These are phyloP conservation scores for Aspergillus haitiensis DNA, from an alignment of 495 filamentous ascomycete genomes.

Conservation along the genomic window DNA sequence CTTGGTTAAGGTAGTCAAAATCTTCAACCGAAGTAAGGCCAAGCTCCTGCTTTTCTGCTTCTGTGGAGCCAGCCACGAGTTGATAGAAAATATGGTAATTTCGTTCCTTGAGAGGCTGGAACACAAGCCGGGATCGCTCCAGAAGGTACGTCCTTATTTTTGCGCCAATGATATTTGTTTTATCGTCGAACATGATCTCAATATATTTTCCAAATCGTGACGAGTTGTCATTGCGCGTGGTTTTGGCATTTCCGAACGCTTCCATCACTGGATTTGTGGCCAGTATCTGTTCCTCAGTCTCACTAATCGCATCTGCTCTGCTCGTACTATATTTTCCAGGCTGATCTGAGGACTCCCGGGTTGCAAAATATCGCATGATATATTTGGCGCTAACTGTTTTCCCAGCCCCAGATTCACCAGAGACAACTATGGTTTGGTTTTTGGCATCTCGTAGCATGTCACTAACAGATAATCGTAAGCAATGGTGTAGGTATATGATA, in stretches of 20 bases:
- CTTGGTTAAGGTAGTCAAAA: slow-evolving; percentile 95
- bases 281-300: slow-evolving; percentile 97
- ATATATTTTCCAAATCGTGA: slow-evolving; percentile 99
- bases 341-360: slow-evolving; percentile 89
- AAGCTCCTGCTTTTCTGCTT: slow-evolving; percentile 75
- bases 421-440: slow-evolving; percentile 98
- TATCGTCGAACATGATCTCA: slow-evolving; percentile 97
- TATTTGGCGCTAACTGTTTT: slow-evolving; percentile 99
- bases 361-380: slow-evolving; percentile 99
- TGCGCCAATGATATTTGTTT: slow-evolving; percentile 95
- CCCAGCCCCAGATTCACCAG: slow-evolving; percentile 95
- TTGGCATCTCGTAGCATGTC: slow-evolving; percentile 95
- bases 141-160: slow-evolving; percentile 95
- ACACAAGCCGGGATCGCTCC: slow-evolving; percentile 95
- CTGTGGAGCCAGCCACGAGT: slow-evolving; percentile 89
- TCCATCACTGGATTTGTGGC: slow-evolving; percentile 99
- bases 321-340: slow-evolving; percentile 76
- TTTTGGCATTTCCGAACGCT: slow-evolving; percentile 99
- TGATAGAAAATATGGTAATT: slow-evolving; percentile 99
- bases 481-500: slow-evolving; percentile 5
- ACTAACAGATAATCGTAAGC: slow-evolving; percentile 43
- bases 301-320: slow-evolving; percentile 86
- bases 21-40: slow-evolving; percentile 79
- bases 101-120: slow-evolving; percentile 93
- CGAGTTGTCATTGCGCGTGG: slow-evolving; percentile 97